Evolutionary conservation across 1,284 basidiomycete genomes (phyloP).

Genomic region (Fistulinella staudtii): DNA sequence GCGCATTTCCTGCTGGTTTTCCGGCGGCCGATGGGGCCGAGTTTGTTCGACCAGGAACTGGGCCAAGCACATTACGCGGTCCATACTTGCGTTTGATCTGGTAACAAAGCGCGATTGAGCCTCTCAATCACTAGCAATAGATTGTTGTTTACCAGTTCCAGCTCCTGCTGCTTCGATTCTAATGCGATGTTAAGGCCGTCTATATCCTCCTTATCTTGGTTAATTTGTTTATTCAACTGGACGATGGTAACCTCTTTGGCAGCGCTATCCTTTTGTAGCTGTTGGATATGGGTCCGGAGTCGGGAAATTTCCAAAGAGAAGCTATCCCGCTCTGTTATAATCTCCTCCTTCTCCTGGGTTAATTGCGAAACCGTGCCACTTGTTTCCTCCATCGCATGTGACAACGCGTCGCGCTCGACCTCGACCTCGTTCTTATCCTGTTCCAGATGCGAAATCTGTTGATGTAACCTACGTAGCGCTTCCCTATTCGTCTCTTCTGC

Average conservation of each 20-base stretch:
- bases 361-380: too few relatives aligned
- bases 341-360: constrained; percentile 4
- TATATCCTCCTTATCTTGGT: constrained; percentile 72
- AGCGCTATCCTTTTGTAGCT: constrained; percentile 75
- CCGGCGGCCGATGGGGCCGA: constrained; percentile 22
- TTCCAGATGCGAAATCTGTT: too few relatives aligned
- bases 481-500: too few relatives aligned
- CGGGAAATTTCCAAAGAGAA: constrained; percentile 62
- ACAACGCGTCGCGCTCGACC: too few relatives aligned
- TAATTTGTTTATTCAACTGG: constrained; percentile 66
- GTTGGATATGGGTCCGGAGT: constrained; percentile 62
- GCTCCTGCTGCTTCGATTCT: constrained; percentile 86
- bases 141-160: constrained; percentile 88
- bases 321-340: constrained; percentile 15
- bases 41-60: constrained; percentile 53
- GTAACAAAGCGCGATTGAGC: too few relatives aligned
- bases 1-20: constrained; percentile 14
- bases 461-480: too few relatives aligned
- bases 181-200: constrained; percentile 80
- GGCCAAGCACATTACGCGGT: too few relatives aligned
- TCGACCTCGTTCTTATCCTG: too few relatives aligned
- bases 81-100: too few relatives aligned
- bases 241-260: constrained; percentile 77
- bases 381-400: too few relatives aligned
- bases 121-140: too few relatives aligned